Conservation (phyloP, 768 basidiomycete species). For the Mycena galopus region DNA sequence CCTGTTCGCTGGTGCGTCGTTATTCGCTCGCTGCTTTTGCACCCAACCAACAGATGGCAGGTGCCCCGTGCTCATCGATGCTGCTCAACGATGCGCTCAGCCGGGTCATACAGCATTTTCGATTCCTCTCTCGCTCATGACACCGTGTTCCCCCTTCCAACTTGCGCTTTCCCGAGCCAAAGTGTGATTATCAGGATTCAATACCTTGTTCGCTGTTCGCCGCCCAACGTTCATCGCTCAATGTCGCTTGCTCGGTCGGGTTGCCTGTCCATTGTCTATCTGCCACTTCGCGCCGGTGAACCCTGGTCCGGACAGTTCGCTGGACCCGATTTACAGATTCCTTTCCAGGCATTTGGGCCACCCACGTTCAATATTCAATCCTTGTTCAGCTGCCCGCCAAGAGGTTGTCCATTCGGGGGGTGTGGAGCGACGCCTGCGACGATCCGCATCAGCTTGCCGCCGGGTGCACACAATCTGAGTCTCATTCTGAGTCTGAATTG, state of each 20-base stretch:
- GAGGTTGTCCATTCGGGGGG: not conserved
- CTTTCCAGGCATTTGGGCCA: not conserved
- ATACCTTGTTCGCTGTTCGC: not conserved
- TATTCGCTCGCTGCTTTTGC: constrained; percentile 13
- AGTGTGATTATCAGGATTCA: constrained; percentile 14
- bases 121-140: constrained; percentile 1
- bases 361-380: too few species aligned
- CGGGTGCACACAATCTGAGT: not conserved
- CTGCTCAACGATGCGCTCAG: constrained; percentile 28
- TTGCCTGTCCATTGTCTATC: too few species aligned
- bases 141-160: constrained; percentile 1
- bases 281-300: not conserved
- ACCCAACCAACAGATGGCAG: constrained; percentile 16
- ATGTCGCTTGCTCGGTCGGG: not conserved
- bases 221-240: not conserved
- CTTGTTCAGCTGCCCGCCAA: not conserved
- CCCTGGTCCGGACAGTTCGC: not conserved
- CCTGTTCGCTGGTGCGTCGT: too few species aligned
- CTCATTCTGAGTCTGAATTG: not conserved
- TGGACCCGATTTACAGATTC: not conserved
- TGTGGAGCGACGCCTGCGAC: constrained; percentile 11
- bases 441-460: constrained; percentile 2
- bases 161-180: not conserved
- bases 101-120: constrained; percentile 12
- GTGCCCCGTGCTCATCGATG: constrained; percentile 26